These are phyloP conservation scores for Alternaria sp. DNA, from an alignment of 2,329 filamentous ascomycete species.

Conservation along the genomic window DNA sequence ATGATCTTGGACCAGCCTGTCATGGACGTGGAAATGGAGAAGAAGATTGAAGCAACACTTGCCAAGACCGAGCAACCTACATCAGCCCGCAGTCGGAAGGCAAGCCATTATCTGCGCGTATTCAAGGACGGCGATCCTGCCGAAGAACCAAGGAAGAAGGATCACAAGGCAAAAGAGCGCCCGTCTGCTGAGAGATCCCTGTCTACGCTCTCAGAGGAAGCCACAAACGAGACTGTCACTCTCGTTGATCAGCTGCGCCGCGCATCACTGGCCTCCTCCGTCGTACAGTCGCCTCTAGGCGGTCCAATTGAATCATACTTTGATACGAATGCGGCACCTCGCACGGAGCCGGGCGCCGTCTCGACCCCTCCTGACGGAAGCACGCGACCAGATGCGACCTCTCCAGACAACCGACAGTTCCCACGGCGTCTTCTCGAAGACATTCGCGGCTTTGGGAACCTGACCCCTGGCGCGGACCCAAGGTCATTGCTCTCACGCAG, in stretches of 20 bases:
- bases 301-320: constrained; percentile 42
- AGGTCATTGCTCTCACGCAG: constrained; percentile 64
- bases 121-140: constrained; percentile 69
- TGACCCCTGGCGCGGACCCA: constrained; percentile 58
- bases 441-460: constrained; percentile 63
- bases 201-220: constrained; percentile 38
- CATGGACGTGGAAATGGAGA: constrained; percentile 62
- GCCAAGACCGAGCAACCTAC: constrained; percentile 64
- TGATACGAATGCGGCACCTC: constrained; percentile 29
- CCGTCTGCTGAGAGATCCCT: constrained; percentile 43
- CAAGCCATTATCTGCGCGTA: constrained; percentile 70
- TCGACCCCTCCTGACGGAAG: constrained; percentile 7
- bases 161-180: constrained; percentile 55
- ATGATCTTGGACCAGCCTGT: constrained; percentile 52
- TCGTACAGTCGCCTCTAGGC: constrained; percentile 37
- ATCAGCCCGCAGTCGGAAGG: constrained; percentile 69
- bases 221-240: constrained; percentile 22
- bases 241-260: constrained; percentile 32
- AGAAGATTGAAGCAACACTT: constrained; percentile 70
- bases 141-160: constrained; percentile 61
- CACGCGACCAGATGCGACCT: constrained; percentile 6
- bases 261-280: constrained; percentile 37
- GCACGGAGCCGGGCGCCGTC: constrained; percentile 16
- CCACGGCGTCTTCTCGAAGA: constrained; percentile 64
- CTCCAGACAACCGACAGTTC: constrained; percentile 40